These are phyloP conservation scores for Inga oerstediana DNA, from an alignment of 306 rosid species.

Conservation along the genomic window DNA sequence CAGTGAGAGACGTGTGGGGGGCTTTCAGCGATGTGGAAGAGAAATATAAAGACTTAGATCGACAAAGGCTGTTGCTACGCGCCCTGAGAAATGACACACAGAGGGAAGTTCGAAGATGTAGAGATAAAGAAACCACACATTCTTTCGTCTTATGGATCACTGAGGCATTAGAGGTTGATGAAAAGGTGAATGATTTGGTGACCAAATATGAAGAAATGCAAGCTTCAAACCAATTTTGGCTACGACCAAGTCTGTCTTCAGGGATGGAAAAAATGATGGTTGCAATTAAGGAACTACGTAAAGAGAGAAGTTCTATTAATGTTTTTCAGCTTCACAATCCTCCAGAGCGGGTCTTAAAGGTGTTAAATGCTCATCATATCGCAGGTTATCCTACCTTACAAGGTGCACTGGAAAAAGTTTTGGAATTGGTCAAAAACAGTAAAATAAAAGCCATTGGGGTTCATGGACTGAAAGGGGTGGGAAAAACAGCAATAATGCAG, in stretches of 20 bases:
- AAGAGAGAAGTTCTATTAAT: neutral
- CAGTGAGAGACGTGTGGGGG: too few species aligned
- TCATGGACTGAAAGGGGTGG: slow-evolving; percentile 8
- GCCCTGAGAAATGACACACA: too few species aligned
- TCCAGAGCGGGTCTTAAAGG: neutral
- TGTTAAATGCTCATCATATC: neutral
- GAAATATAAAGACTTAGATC: too few species aligned
- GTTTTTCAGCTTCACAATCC: neutral
- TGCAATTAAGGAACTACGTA: neutral
- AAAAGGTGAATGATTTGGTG: too few species aligned
- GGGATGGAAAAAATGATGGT: neutral
- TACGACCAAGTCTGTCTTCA: neutral
- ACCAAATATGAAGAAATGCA: neutral
- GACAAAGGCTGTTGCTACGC: too few species aligned
- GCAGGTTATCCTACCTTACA: neutral
- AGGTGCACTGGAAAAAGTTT: neutral
- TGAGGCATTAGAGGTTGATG: too few species aligned
- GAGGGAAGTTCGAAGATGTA: too few species aligned
- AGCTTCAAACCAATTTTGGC: neutral
- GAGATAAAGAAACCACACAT: too few species aligned
- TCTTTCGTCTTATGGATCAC: too few species aligned
- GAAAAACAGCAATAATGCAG: slow-evolving; percentile 3
- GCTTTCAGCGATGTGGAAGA: too few species aligned
- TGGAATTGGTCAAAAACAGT: neutral
- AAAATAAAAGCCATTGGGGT: slow-evolving; percentile 1